Percentiles rank a stretch among this genome's conserved stretches.
These are phyloP conservation scores for Cladosporium sp. DNA, from an alignment of 2,329 filamentous ascomycete species.

Conservation along the genomic window DNA sequence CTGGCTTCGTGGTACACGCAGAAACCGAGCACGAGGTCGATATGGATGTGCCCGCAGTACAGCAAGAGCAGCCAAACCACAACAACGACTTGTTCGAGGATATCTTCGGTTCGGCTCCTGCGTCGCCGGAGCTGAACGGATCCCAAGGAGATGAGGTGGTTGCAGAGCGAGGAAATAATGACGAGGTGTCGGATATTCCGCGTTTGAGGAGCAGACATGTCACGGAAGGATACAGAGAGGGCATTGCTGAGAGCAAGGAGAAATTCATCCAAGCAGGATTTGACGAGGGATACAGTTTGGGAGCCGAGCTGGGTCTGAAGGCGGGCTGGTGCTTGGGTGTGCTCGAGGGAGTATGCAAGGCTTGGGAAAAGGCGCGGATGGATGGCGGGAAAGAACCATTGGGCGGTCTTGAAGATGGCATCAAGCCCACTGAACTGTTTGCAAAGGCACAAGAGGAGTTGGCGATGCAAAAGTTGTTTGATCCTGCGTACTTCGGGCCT, in stretches of 20 bases:
- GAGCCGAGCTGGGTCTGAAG: conserved; percentile 70
- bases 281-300: conserved; percentile 82
- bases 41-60: conserved; percentile 3
- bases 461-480: conserved; percentile 58
- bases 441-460: conserved; percentile 36
- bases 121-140: conserved; percentile 28
- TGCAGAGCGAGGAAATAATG: conserved; percentile 22
- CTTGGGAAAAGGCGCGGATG: conserved; percentile 26
- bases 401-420: conserved; percentile 6
- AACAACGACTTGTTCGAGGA: conserved; percentile 37
- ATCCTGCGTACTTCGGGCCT: conserved; percentile 58
- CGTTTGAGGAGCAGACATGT: conserved; percentile 71
- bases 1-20: conserved; percentile 10
- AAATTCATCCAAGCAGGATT: conserved; percentile 79
- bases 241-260: conserved; percentile 70
- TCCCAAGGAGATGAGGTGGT: background rate
- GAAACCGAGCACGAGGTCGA: background rate
- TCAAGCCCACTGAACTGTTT: conserved; percentile 13
- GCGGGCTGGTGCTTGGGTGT: conserved; percentile 73
- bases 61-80: conserved; percentile 2
- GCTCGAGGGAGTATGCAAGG: conserved; percentile 65
- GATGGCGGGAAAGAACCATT: conserved; percentile 23
- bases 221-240: conserved; percentile 87
- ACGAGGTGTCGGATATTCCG: conserved; percentile 64
- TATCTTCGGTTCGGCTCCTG: conserved; percentile 43